These are phyloP conservation scores for Geotrichum klebahnii DNA, from an alignment of 1,139 yeast species.

Conservation along the genomic window DNA sequence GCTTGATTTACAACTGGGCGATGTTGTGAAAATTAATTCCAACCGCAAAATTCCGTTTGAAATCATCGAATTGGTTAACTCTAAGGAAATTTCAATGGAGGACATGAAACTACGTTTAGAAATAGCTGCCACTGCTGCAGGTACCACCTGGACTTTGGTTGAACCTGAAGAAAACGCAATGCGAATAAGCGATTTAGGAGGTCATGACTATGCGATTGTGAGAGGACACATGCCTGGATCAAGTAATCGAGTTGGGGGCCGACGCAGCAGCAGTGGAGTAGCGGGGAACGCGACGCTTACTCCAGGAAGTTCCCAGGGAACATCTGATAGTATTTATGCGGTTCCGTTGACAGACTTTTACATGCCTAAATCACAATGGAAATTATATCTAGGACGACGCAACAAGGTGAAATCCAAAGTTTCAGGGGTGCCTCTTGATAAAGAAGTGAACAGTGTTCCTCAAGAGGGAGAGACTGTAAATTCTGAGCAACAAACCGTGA, in stretches of 20 bases:
- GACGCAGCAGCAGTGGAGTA: not conserved
- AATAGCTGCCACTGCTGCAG: not conserved
- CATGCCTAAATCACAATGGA: conserved; percentile 26
- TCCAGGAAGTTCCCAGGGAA: not conserved
- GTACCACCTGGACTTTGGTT: not conserved
- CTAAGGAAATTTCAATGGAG: not conserved
- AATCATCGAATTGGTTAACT: conserved; percentile 2
- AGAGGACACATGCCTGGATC: not conserved
- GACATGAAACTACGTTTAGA: not conserved
- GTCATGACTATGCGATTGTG: conserved; percentile 16
- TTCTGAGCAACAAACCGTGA: not conserved
- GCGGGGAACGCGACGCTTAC: conserved; percentile 3
- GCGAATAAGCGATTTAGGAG: conserved; percentile 9
- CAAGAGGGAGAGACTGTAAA: not conserved
- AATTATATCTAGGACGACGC: conserved; percentile 23
- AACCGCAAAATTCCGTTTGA: conserved; percentile 11
- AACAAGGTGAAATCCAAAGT: conserved; percentile 17
- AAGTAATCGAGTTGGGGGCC: not conserved
- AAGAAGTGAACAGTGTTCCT: too few relatives aligned
- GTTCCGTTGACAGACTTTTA: conserved; percentile 26
- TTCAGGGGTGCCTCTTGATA: too few relatives aligned
- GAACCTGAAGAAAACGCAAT: not conserved
- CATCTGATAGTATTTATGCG: not conserved
- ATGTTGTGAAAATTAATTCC: conserved; percentile 9
- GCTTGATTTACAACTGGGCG: conserved; percentile 13